Evolutionary conservation across 2,329 filamentous ascomycete genomes (phyloP), one percentile per base, ranked within the genome.

Genomic region (Colletotrichum navitas): DNA sequence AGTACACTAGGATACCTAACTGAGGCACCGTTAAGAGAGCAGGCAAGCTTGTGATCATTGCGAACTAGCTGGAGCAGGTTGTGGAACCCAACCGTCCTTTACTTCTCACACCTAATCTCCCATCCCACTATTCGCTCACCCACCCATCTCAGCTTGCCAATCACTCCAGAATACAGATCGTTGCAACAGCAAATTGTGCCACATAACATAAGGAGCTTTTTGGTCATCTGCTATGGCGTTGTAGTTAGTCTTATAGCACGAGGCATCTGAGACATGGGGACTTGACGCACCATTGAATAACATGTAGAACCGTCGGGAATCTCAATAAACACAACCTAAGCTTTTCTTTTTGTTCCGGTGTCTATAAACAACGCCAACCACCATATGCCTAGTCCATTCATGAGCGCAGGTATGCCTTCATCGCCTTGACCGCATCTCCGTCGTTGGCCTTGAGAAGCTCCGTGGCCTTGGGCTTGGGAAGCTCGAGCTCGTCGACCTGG

Each of bases 401-500:
- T 12, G 77, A 77, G 29, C 74, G 70, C 26, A 83, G 74, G 73
- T 78, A 94, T 0, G 90, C 89, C 70, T 82, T 86, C 84, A 95
- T 87, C 1, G 92, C 92, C 79, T 88, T 86, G 49, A 91, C 85
- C 1, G 88, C 88, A 77, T 94, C 87, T 3, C 93, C 93, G 61
- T 94, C 92, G 76, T 94, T 85, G 6, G 87, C 84, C 79, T 90
- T 91, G 6, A 96, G 85, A 62, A 95, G 80, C 72, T 95, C 93
- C 1, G 91, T 94, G 1, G 92, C 93, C 80, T 91, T 94, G 2
- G 83, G 76, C 80, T 93, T 94, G 1, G 88, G 82, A 45, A 95
- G 79, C 73, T 95, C 93, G 41, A 95, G 85, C 79, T 95, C 88
- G 59, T 93, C 89, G 16, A 92, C 85, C 90, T 91, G 70, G 54